phyloP scores from a whole-genome alignment of 441 rosid species.

The Pelargonium australe region DNA sequence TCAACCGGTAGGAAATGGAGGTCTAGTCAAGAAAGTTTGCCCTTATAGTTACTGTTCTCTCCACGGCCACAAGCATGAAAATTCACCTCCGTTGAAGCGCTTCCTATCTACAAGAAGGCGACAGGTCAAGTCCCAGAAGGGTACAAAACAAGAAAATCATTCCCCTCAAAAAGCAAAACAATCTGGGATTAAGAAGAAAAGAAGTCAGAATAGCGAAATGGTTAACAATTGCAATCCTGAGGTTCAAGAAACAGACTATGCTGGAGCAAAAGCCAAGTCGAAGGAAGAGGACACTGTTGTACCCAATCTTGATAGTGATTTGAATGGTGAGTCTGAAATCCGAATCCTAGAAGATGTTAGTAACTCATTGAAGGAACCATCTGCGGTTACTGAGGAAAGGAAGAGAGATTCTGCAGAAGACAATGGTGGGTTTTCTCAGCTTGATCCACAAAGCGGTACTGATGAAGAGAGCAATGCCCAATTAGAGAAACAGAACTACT shows the following conservation, averaged over 20 bases:
- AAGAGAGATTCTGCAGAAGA: no score
- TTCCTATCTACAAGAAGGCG: constrained; percentile 61
- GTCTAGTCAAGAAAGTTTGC: constrained; percentile 40
- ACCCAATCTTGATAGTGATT: background rate
- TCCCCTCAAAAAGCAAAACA: constrained; percentile 29
- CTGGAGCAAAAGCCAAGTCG: background rate
- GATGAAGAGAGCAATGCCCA: constrained; percentile 16
- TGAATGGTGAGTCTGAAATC: constrained; percentile 6
- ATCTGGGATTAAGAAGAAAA: constrained; percentile 34
- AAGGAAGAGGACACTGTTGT: background rate
- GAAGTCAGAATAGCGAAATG: constrained; percentile 9
- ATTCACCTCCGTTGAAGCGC: constrained; percentile 48
- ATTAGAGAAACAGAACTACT: constrained; percentile 32
- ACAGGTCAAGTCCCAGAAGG: constrained; percentile 41
- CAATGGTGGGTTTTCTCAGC: constrained; percentile 13
- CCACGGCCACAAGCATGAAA: constrained; percentile 53
- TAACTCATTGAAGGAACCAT: no score
- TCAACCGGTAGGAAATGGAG: constrained; percentile 26
- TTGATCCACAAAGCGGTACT: constrained; percentile 14
- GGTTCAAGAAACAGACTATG: constrained; percentile 16
- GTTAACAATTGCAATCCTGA: constrained; percentile 17
- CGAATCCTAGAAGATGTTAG: constrained; percentile 8
- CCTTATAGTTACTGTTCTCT: constrained; percentile 78
- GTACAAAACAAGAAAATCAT: constrained; percentile 33
- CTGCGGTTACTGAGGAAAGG: no score